Base-by-base conservation (phyloP, 2,329 filamentous ascomycete species). In the Macrophomina pseudophaseolina region DNA sequence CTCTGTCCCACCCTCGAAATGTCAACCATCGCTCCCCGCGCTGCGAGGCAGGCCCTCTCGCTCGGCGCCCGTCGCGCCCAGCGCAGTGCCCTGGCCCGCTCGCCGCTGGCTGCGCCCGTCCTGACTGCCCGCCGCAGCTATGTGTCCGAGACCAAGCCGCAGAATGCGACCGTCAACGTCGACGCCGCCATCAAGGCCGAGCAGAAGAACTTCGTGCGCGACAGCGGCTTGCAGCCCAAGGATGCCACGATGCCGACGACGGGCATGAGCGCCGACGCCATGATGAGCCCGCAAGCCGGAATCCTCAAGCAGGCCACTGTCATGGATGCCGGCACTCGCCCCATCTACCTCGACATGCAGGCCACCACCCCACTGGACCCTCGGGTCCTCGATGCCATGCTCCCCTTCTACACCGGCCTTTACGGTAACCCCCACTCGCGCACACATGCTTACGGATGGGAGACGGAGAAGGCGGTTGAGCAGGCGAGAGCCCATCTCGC, bases 331-430 rank as follows among this genome's bases (percentile, higher is more conserved):
- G 95, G 95, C 67, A 90, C 92, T 69, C 86, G 95, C 68, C 95
- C 95, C 46, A 98, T 99, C 76, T 99, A 99, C 75, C 90, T 99
- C 64, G 95, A 99, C 77, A 97, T 97, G 90, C 95, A 99, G 81
- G 93, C 95, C 42, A 99, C 95, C 1, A 99, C 95, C 0, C 95
- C 95, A 18, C 89, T 95, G 68, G 95, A 99, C 74, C 95, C 95
- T 30, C 88, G 95, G 71, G 95, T 99, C 38, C 86, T 99, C 53
- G 95, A 99, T 79, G 91, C 93, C 66, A 99, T 99, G 95, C 86
- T 99, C 49, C 95, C 95, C 0, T 99, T 88, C 80, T 93, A 94
- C 77, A 94, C 94, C 42, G 93, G 94, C 69, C 87, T 96, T 58
- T 99, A 97, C 77, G 95, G 95, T 72, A 99, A 99, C 80, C 95